These are phyloP conservation scores for Pythium angustatum DNA, from an alignment of 352 stramenopile genomes.

Conservation along the genomic window DNA sequence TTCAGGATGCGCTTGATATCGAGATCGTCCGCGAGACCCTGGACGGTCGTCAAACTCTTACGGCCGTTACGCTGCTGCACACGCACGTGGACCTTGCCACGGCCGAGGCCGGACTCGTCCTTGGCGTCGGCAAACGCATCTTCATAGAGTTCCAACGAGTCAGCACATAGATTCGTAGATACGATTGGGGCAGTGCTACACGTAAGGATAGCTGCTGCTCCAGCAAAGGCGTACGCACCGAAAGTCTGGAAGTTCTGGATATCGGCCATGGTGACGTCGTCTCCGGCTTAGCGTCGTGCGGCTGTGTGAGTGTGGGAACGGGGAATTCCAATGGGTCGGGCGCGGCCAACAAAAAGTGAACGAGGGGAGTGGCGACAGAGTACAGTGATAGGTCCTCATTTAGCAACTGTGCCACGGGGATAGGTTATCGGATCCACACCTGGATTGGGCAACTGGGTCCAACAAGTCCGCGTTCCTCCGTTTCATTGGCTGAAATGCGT, in stretches of 20 bases:
- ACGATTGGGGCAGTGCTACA: background rate
- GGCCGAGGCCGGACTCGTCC: constrained; percentile 83
- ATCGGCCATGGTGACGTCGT: constrained; percentile 55
- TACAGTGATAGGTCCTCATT: constrained; percentile 1
- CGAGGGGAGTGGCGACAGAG: background rate
- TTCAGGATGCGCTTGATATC: constrained; percentile 99
- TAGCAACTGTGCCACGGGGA: background rate
- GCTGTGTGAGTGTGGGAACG: constrained; percentile 12
- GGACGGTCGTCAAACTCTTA: constrained; percentile 99
- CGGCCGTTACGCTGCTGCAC: constrained; percentile 99
- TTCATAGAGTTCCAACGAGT: constrained; percentile 26
- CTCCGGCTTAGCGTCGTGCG: no score
- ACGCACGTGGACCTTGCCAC: constrained; percentile 96
- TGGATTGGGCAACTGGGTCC: constrained; percentile 1
- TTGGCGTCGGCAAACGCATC: constrained; percentile 89
- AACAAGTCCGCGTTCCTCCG: constrained; percentile 5
- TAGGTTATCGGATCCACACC: background rate
- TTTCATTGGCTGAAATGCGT: constrained; percentile 29
- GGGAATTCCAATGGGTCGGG: constrained; percentile 6
- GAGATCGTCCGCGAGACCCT: constrained; percentile 97
- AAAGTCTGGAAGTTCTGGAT: constrained; percentile 91
- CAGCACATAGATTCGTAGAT: no score
- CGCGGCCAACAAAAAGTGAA: background rate
- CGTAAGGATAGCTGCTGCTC: no score
- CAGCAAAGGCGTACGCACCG: no score